Evolutionary conservation across 2,329 filamentous ascomycete genomes (phyloP).

Genomic region (Trichoderma sp.): DNA sequence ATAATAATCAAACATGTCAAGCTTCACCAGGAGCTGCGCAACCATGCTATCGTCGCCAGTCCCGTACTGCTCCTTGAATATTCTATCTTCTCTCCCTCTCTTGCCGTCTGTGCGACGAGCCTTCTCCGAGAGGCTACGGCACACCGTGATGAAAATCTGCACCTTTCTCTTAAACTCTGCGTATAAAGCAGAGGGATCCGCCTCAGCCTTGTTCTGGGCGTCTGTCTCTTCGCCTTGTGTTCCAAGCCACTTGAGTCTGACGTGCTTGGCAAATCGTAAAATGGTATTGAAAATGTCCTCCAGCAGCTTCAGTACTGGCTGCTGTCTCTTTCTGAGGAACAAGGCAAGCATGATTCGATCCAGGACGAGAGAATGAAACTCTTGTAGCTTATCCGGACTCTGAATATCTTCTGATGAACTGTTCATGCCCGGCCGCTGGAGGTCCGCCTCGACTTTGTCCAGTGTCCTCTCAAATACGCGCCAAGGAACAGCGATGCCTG

Average conservation of each 20-base stretch:
- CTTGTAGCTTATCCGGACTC: slow-evolving; percentile 67
- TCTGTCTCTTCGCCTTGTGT: slow-evolving; percentile 30
- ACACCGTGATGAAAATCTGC: slow-evolving; percentile 73
- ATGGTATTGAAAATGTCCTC: slow-evolving; percentile 75
- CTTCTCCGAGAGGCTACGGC: slow-evolving; percentile 67
- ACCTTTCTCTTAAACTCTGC: slow-evolving; percentile 69
- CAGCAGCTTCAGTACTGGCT: slow-evolving; percentile 69
- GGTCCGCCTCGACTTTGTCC: slow-evolving; percentile 59
- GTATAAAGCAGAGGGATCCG: slow-evolving; percentile 53
- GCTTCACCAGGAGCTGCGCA: slow-evolving; percentile 65
- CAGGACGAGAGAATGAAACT: slow-evolving; percentile 71
- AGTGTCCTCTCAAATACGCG: slow-evolving; percentile 67
- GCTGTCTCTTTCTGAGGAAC: slow-evolving; percentile 73
- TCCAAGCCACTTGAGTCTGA: slow-evolving; percentile 44
- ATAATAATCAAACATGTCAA: slow-evolving; percentile 74
- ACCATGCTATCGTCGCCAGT: slow-evolving; percentile 59
- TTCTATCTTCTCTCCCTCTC: slow-evolving; percentile 34
- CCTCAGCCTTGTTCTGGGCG: background rate
- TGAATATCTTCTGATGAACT: slow-evolving; percentile 34
- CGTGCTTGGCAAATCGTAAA: slow-evolving; percentile 66
- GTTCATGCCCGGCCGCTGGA: slow-evolving; percentile 50
- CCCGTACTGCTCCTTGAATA: slow-evolving; percentile 41
- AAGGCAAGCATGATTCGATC: slow-evolving; percentile 75
- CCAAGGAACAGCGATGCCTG: slow-evolving; percentile 76
- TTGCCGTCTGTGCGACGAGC: slow-evolving; percentile 44